phyloP scores from a whole-genome alignment of 805 yeast species.

The Hermanozyma aechmeae region DNA sequence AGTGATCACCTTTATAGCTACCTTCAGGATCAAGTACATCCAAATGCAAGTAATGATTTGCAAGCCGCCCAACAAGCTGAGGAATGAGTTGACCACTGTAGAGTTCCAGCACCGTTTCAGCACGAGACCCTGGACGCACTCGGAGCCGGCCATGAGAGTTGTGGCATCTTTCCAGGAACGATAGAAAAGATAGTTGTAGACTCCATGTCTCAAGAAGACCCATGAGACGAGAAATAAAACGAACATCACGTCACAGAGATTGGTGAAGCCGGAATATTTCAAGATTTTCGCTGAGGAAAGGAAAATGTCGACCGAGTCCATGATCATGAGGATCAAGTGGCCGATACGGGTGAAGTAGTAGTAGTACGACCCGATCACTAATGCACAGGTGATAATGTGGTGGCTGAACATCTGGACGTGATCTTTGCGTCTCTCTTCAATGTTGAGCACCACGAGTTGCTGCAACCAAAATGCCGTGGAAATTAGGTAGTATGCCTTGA shows the following conservation, averaged over 20 bases:
- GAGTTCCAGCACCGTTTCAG: constrained; percentile 45
- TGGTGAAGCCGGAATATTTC: constrained; percentile 57
- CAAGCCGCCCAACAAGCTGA: constrained; percentile 50
- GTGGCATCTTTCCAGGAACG: constrained; percentile 41
- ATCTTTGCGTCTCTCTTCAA: constrained; percentile 77
- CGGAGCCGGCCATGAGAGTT: constrained; percentile 33
- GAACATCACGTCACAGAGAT: constrained; percentile 61
- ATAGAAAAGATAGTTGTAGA: constrained; percentile 57
- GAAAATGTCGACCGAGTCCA: constrained; percentile 77
- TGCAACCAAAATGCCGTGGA: constrained; percentile 76
- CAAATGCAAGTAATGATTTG: constrained; percentile 62
- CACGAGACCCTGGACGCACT: constrained; percentile 27
- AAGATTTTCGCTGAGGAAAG: constrained; percentile 68
- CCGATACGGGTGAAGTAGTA: constrained; percentile 72
- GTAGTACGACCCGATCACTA: constrained; percentile 64
- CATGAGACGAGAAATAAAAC: constrained; percentile 57
- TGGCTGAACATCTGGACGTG: constrained; percentile 81
- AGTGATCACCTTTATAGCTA: constrained; percentile 56
- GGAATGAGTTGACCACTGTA: constrained; percentile 35
- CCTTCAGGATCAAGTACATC: constrained; percentile 66
- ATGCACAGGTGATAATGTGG: constrained; percentile 68
- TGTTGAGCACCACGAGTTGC: constrained; percentile 65
- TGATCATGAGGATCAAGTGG: constrained; percentile 62
- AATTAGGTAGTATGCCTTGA: constrained; percentile 64
- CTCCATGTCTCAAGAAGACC: constrained; percentile 65